These are phyloP conservation scores for Anthracocystis panici-leucophaei DNA, from an alignment of 1,284 basidiomycete species.

Conservation along the genomic window DNA sequence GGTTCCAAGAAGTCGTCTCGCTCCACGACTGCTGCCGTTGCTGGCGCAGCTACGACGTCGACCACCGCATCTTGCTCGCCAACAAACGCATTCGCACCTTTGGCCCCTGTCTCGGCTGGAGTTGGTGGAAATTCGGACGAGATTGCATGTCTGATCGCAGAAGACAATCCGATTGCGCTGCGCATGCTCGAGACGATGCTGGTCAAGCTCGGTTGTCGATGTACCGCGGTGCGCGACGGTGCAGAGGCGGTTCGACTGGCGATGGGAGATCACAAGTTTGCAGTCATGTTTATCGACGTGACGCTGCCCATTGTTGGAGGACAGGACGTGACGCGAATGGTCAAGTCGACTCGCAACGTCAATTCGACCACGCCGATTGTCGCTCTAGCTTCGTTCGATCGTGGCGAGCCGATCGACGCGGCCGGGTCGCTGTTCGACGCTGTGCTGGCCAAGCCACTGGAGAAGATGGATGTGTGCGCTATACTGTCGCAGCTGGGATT, in stretches of 20 bases:
- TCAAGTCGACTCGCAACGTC: constrained; percentile 92
- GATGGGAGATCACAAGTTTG: constrained; percentile 88
- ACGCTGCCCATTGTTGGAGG: constrained; percentile 93
- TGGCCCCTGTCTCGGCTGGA: constrained; percentile 10
- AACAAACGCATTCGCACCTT: constrained; percentile 17
- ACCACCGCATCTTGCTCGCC: constrained; percentile 34
- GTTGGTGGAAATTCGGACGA: constrained; percentile 64
- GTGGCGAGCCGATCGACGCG: constrained; percentile 56
- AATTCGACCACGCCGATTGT: constrained; percentile 90
- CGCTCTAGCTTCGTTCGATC: constrained; percentile 75
- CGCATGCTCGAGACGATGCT: constrained; percentile 84
- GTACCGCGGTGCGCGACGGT: constrained; percentile 92
- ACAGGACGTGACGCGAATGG: constrained; percentile 89
- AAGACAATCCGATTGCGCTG: constrained; percentile 86
- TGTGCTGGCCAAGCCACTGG: constrained; percentile 61
- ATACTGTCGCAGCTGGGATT: constrained; percentile 55
- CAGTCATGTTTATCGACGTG: constrained; percentile 84
- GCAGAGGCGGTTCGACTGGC: constrained; percentile 96
- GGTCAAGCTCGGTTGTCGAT: constrained; percentile 89
- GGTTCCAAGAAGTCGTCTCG: constrained; percentile 19
- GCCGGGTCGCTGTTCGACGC: constrained; percentile 72
- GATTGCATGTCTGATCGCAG: constrained; percentile 91
- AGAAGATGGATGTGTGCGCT: constrained; percentile 57
- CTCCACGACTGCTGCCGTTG: constrained; percentile 8
- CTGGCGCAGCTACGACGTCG: constrained; percentile 11